Base-by-base conservation (phyloP, 352 stramenopile species). In the Pythium pyrilobum region DNA sequence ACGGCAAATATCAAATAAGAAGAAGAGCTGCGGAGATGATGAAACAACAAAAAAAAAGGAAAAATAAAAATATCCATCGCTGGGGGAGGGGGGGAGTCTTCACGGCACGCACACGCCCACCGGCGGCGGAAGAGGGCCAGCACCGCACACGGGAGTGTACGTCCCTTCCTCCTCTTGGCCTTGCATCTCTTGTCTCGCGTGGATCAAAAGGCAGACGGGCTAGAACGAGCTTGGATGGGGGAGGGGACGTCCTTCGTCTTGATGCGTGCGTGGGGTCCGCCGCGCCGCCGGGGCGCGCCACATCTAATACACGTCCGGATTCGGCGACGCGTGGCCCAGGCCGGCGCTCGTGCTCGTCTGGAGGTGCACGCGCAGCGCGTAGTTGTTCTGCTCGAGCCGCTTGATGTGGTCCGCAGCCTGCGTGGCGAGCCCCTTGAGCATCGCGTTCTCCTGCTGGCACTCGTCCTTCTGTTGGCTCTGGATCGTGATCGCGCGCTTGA, bases 401-500 rank as follows among this genome's bases (percentile, higher is more conserved):
- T 87, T 89, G 37, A 95, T 95, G 62, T 92, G 81, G 51, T 95
- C 84, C 20, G 81, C 84, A 20, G 81, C 80, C 62, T 95, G 84
- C 20, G 73, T 71, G 31, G 84, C 69, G 47, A 95, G 67, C 18
- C 69, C 63, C 49, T 88, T 90, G 43, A 95, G 75, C 54, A 85
- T 56, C 16, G 60, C 42, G 66, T 92, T 92, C 52, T 95, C 84
- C 15, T 82, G 67, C 59, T 76, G 56, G 11, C 74, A 79, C 50
- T 92, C 84, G 25, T 92, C 81, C 55, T 95, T 95, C 58, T 92
- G 84, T 64, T 92, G 80, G 64, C 77, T 92, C 59, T 95, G 84
- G 67, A 95, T 95, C 42, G 66, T 76, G 49, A 95, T 82, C 20
- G 84, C 84, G 32, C 84, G 81, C 61, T 92, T 90, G 24, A 95